A percentile compares a stretch with the other conserved stretches of the same genome.
phyloP scores from a whole-genome alignment of 1,139 yeast species.

The Candida labiduridarum region DNA sequence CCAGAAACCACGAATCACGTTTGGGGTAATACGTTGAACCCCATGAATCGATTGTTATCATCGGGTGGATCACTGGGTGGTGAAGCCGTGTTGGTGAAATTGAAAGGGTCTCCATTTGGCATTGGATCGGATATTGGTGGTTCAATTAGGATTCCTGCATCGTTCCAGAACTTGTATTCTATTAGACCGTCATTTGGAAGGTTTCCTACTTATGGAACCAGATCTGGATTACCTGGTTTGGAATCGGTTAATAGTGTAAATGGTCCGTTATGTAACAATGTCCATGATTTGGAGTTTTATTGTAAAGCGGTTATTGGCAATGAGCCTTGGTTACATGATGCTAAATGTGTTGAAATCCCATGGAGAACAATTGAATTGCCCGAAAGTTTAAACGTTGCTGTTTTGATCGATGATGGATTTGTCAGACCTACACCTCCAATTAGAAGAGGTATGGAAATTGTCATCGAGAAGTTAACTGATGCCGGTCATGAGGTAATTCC shows the following conservation, averaged over 20 bases:
- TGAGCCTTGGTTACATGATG: conserved; percentile 70
- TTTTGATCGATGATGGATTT: conserved; percentile 40
- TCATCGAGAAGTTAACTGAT: conserved; percentile 26
- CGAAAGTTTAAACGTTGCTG: conserved; percentile 36
- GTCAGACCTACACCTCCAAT: conserved; percentile 60
- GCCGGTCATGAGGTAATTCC: conserved; percentile 35
- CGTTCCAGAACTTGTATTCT: conserved; percentile 66
- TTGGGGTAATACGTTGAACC: conserved; percentile 41
- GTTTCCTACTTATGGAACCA: conserved; percentile 44
- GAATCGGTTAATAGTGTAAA: conserved; percentile 59
- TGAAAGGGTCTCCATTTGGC: conserved; percentile 67
- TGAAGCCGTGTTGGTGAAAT: conserved; percentile 68
- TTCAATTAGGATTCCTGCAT: conserved; percentile 75
- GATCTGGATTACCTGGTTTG: conserved; percentile 58
- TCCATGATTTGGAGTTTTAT: conserved; percentile 65
- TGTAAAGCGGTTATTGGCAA: conserved; percentile 58
- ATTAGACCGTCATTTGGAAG: conserved; percentile 70
- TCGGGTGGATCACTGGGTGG: conserved; percentile 74
- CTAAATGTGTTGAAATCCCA: conserved; percentile 54
- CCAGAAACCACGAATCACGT: conserved; percentile 45
- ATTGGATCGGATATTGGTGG: conserved; percentile 83
- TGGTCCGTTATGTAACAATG: conserved; percentile 63
- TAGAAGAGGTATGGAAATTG: conserved; percentile 30
- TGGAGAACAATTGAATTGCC: conserved; percentile 60
- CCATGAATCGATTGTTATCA: conserved; percentile 41